Conservation (phyloP, 106 monocot species). For the Apostasia ramifera region DNA sequence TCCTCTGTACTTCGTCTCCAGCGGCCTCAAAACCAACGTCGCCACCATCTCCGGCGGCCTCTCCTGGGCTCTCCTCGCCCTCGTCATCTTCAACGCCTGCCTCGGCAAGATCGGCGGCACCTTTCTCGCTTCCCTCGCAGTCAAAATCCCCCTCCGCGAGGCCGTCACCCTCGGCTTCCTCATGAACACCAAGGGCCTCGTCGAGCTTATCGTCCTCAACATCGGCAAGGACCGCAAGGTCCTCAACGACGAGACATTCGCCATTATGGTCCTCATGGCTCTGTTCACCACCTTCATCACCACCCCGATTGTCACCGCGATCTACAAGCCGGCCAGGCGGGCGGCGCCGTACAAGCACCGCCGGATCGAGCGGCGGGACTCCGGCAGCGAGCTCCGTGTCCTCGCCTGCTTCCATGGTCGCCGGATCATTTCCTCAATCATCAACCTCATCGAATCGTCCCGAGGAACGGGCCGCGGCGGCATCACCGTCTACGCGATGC, state of each 20-base stretch:
- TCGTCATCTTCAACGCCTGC: slow-evolving; percentile 31
- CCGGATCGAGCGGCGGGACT: slow-evolving; percentile 9
- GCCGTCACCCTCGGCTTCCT: slow-evolving; percentile 32
- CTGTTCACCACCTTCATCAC: slow-evolving; percentile 48
- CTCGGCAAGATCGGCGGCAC: slow-evolving; percentile 37
- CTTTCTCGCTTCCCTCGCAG: not conserved
- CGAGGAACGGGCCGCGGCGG: slow-evolving; percentile 11
- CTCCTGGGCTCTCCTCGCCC: slow-evolving; percentile 27
- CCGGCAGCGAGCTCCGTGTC: slow-evolving; percentile 24
- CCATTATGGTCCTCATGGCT: slow-evolving; percentile 46
- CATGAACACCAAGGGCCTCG: slow-evolving; percentile 50
- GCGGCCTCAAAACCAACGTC: slow-evolving; percentile 45
- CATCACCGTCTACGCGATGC: slow-evolving; percentile 30
- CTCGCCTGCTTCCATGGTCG: slow-evolving; percentile 35
- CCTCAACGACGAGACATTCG: slow-evolving; percentile 38
- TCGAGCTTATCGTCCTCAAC: slow-evolving; percentile 52
- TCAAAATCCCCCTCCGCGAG: slow-evolving; percentile 23
- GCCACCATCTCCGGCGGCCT: slow-evolving; percentile 25
- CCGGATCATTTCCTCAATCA: slow-evolving; percentile 27
- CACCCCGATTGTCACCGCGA: slow-evolving; percentile 27
- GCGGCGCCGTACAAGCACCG: slow-evolving; percentile 25
- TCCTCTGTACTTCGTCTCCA: slow-evolving; percentile 45
- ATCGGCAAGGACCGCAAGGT: slow-evolving; percentile 35
- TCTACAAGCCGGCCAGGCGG: slow-evolving; percentile 31
- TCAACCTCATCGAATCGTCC: slow-evolving; percentile 34